Conservation (phyloP, 2,329 filamentous ascomycete genomes). For the Sporothrix globosa region DNA sequence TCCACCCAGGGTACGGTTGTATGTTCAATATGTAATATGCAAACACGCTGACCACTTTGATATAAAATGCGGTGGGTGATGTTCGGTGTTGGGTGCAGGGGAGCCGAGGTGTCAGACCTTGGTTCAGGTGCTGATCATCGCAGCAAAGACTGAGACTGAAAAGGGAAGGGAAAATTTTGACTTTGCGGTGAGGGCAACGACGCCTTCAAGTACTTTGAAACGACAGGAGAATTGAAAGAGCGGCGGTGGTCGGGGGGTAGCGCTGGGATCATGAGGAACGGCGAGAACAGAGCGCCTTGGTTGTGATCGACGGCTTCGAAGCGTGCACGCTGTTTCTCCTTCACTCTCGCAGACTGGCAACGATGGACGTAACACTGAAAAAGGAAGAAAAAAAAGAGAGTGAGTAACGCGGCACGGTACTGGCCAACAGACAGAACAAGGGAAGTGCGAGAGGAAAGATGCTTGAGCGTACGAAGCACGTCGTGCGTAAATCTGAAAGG, state of each 20-base stretch:
- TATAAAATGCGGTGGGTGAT: constrained; percentile 1
- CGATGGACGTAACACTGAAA: neutral
- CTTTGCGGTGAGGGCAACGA: constrained; percentile 1
- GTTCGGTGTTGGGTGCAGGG: constrained; percentile 13
- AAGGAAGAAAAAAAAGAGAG: neutral
- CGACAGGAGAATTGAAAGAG: neutral
- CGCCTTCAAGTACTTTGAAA: constrained; percentile 21
- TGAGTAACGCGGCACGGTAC: neutral
- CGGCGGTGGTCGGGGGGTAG: neutral
- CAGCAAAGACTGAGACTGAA: neutral
- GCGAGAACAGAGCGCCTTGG: constrained; percentile 16
- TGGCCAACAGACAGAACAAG: neutral
- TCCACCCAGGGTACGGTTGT: neutral
- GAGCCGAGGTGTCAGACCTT: constrained; percentile 22
- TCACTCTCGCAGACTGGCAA: constrained; percentile 8
- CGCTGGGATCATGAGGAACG: neutral
- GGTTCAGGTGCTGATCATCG: constrained; percentile 15
- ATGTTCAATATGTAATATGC: constrained; percentile 19
- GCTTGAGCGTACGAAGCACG: constrained; percentile 12
- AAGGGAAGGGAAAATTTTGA: neutral
- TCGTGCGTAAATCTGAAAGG: constrained; percentile 12
- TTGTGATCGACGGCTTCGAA: constrained; percentile 2
- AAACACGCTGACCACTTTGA: neutral
- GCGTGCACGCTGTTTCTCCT: neutral
- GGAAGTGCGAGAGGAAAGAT: neutral